Base-by-base conservation (phyloP, 2,329 filamentous ascomycete species). In the Trichoderma sp. region DNA sequence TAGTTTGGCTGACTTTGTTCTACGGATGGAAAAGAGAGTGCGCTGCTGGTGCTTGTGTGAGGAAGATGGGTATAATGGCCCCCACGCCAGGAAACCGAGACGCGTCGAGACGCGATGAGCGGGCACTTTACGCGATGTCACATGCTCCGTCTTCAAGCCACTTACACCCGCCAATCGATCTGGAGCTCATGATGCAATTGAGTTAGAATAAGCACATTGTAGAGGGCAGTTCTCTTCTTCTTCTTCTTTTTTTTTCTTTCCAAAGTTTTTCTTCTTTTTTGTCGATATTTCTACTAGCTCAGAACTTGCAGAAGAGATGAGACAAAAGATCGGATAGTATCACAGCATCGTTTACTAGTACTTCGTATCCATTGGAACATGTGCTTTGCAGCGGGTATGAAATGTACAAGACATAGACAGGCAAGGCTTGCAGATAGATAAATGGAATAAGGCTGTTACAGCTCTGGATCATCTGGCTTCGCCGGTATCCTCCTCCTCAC, bases 401-500 rank as follows among this genome's bases (percentile, higher is more conserved):
- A n/a, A 15, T 34, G 19, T 17, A 26, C 28, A 24, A 12, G 21
- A 43, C n/a, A 45, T 44, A 6, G 10, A 24, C 17, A 9, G 34
- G 44, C 10, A 52, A 52, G 50, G 48, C 59, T 55, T 28, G 41
- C 28, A 39, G 47, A 45, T 24, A n/a, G n/a, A n/a, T n/a, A n/a
- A n/a, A n/a, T n/a, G 14, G 14, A 30, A 7, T 0, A 45, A 5
- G 7, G 0, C 34, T 14, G 24, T 44, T n/a, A 63, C 1, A 43
- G 39, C 14, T 45, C n/a, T 19, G 60, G 26, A 39, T 9, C 3
- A 5, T 63, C 26, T 7, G 61, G 43, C 34, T 45, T 43, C 30
- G 62, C 34, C 21, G 65, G 60, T 12, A 63, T 71, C 45, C 76
- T 68, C 66, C 72, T 75, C 44, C 75, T 74, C 19, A 74, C 67